Conservation (phyloP, 1,139 yeast species). For the Pichiaceae sp. region DNA sequence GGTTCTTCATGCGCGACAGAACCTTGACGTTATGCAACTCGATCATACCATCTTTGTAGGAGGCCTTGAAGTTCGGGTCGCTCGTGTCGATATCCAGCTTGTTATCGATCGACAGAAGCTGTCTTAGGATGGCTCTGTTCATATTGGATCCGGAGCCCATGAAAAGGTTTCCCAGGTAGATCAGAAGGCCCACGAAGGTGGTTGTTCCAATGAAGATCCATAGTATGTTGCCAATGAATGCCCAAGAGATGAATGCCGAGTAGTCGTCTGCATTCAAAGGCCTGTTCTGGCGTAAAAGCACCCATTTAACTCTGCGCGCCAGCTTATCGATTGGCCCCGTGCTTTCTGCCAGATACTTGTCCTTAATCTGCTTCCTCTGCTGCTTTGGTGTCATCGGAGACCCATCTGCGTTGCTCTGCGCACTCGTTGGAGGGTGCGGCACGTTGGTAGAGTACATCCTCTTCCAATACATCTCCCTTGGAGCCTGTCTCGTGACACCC, state of each 20-base stretch:
- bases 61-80: constrained; percentile 32
- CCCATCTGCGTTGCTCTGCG: too few relatives aligned
- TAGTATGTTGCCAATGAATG: constrained; percentile 76
- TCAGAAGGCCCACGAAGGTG: constrained; percentile 44
- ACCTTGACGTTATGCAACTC: constrained; percentile 46
- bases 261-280: constrained; percentile 88
- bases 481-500: not conserved
- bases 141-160: constrained; percentile 20
- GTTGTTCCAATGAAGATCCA: constrained; percentile 84
- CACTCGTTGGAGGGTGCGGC: not conserved
- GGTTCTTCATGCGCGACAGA: constrained; percentile 22
- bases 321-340: constrained; percentile 7
- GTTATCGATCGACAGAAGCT: constrained; percentile 27
- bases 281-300: constrained; percentile 49
- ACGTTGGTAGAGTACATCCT: not conserved
- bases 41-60: constrained; percentile 50
- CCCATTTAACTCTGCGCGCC: constrained; percentile 55
- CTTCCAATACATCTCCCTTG: not conserved
- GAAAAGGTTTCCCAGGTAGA: constrained; percentile 20
- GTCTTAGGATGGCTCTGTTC: constrained; percentile 16
- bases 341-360: constrained; percentile 12
- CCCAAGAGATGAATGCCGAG: constrained; percentile 85
- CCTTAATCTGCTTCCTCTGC: not conserved
- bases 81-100: constrained; percentile 35
- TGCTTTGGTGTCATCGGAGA: too few relatives aligned